Evolutionary conservation across 164 flowering plant species (phyloP), one percentile per base, ranked within the genome.

Genomic region (Magnolia sinica): DNA sequence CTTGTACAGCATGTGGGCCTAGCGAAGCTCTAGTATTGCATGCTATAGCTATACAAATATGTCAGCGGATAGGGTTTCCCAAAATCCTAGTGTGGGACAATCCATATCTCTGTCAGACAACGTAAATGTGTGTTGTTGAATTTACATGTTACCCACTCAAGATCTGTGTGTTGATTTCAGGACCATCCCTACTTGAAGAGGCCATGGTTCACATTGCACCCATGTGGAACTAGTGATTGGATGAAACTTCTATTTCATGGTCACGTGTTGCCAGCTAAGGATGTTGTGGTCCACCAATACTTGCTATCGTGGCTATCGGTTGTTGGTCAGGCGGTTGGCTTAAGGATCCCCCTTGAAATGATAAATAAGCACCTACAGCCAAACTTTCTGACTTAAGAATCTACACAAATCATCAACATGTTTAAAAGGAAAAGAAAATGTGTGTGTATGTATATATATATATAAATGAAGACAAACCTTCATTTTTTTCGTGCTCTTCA

Each of bases 181-280:
- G 98, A 95, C 77, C 98, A 95, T 83, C 97, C 98, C 0, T 84
- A 84, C 83, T 77, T 93, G 88, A 88, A 88, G 58, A 81, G 92
- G 76, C 97, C 97, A 67, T 95, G 96, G 95, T 91, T 77, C 83
- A 92, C 85, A 66, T 74, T 95, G 76, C 98, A 95, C 85, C 93
- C 98, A 18, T 95, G 97, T 78, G 98, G 96, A 20, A 95, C 98
- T 18, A 81, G 91, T 64, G 98, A 90, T 58, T 90, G 96, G 94
- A 90, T 93, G 95, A 95, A 85, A 87, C 78, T 93, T 73, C 87
- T 92, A 45, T 81, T 82, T 77, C 80, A n/a, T 18, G 74, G 78
- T 72, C 84, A 73, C 20, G 29, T 74, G 68, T 68, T 84, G 45
- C 11, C 19, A 68, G 31, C 31, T 31, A 29, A 22, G 45, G 79